Base-by-base conservation (phyloP, 306 rosid species). In the Astragalus membranaceus region DNA sequence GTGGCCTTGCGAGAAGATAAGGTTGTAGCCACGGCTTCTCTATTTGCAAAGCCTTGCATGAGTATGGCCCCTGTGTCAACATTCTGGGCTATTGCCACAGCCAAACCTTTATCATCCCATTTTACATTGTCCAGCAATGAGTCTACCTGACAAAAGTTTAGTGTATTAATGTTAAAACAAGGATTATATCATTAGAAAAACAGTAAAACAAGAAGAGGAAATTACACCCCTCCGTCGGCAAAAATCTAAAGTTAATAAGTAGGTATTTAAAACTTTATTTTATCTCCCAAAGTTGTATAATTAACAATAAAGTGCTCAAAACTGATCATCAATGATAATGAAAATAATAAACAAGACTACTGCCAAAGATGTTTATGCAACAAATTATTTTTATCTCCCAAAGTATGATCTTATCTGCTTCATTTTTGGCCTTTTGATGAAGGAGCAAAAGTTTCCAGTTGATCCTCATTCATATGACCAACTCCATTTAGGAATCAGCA, bases 1-100 rank as follows among this genome's bases (percentile, higher is more conserved):
- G 96, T 91, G 26, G 96, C 99, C 84, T 82, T 94, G 14, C 81
- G 79, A 30, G 92, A 81, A 73, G 80, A 83, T 53, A 88, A 43
- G 75, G 91, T 87, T 46, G 76, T 54, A 11, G 69, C 71, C 32
- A 94, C 71, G 46, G 92, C 99, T 58, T 88, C 95, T 79, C 86
- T 83, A 52, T 90, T 90, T 26, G 82, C 97, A 82, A 94, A 94
- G 56, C 98, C 96, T 87, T 90, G 96, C 97, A 94, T 94, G 58
- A 94, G 80, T 76, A 94, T 83, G 72, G 92, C 92, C 73, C 97
- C 96, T 12, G 96, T 88, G 79, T 91, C 98, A 70, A 91, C 89
- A 75, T 94, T 87, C 76, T 94, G 96, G 57, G 96, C 97, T 62
- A 90, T 85, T 51, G 97, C 97, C 65, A 88, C 98, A 1, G 83